These are phyloP conservation scores for Aspergillus sp. DNA, from an alignment of 2,329 filamentous ascomycete genomes.

Conservation along the genomic window DNA sequence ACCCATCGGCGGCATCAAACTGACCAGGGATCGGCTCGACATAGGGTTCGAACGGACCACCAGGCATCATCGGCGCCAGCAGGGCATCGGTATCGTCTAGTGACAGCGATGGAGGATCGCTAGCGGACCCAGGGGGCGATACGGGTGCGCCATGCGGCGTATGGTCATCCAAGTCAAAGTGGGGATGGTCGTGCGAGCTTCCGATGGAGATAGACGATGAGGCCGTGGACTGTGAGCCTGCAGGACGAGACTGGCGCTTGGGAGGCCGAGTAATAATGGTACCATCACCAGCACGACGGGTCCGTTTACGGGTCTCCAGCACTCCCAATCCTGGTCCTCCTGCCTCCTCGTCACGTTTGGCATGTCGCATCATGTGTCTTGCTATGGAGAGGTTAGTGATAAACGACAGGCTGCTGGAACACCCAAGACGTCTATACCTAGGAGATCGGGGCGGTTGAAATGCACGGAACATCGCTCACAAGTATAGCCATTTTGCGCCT, in stretches of 20 bases:
- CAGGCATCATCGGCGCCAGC: conserved; percentile 31
- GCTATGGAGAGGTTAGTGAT: conserved; percentile 39
- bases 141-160: conserved; percentile 21
- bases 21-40: conserved; percentile 33
- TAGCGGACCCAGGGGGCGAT: conserved; percentile 27
- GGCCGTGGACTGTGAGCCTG: conserved; percentile 2
- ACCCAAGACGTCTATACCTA: conserved; percentile 41
- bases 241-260: conserved; percentile 20
- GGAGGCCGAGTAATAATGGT: conserved; percentile 45
- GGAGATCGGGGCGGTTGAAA: conserved; percentile 60
- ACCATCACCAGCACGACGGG: conserved; percentile 49
- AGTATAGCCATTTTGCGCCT: conserved; percentile 49
- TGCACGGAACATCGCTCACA: conserved; percentile 60
- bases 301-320: conserved; percentile 51
- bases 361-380: conserved; percentile 56
- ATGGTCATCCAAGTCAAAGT: conserved; percentile 11
- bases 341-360: conserved; percentile 53
- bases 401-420: background rate
- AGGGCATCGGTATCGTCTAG: conserved; percentile 27
- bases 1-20: conserved; percentile 34
- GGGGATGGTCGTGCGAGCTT: conserved; percentile 8
- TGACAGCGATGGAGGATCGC: conserved; percentile 21
- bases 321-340: conserved; percentile 47
- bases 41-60: conserved; percentile 31
- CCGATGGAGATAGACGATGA: conserved; percentile 15